Conservation (phyloP, 345 rosid species). For the Cardamine resedifolia region DNA sequence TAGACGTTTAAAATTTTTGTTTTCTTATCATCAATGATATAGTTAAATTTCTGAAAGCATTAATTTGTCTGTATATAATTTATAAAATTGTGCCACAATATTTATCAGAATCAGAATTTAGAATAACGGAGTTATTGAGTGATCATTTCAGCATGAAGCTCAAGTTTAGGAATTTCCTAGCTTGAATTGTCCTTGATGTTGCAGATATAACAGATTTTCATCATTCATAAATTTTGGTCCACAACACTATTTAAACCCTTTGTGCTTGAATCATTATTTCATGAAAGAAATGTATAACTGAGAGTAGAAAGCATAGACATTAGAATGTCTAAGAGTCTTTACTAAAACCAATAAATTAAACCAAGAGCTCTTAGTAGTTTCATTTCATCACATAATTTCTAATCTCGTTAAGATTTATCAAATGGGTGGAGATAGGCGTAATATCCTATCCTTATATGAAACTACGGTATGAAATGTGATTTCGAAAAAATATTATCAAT, state of each 20-base stretch:
- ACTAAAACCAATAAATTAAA: not conserved
- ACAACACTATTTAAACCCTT: not conserved
- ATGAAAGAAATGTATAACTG: slow-evolving; percentile 10
- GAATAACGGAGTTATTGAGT: not conserved
- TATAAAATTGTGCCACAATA: too few species aligned
- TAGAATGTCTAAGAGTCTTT: not conserved
- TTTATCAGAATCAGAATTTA: not conserved
- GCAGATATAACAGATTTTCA: not conserved
- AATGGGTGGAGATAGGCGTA: too few species aligned
- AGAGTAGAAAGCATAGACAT: not conserved
- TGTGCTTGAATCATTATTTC: not conserved
- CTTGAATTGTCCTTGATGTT: not conserved
- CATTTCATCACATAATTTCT: not conserved
- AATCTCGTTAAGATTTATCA: not conserved
- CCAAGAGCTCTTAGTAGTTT: slow-evolving; percentile 8
- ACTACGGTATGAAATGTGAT: too few species aligned
- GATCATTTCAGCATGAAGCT: not conserved
- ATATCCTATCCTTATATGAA: too few species aligned
- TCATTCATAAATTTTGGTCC: not conserved
- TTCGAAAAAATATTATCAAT: too few species aligned
- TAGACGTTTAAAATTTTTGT: not conserved
- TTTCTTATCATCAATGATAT: not conserved
- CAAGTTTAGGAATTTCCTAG: not conserved
- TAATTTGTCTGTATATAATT: too few species aligned
- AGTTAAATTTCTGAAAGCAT: too few species aligned